A percentile compares a stretch with the other conserved stretches of the same genome.
These are phyloP conservation scores for Tetraselmis striata DNA, from an alignment of 139 green algal species.

Conservation along the genomic window DNA sequence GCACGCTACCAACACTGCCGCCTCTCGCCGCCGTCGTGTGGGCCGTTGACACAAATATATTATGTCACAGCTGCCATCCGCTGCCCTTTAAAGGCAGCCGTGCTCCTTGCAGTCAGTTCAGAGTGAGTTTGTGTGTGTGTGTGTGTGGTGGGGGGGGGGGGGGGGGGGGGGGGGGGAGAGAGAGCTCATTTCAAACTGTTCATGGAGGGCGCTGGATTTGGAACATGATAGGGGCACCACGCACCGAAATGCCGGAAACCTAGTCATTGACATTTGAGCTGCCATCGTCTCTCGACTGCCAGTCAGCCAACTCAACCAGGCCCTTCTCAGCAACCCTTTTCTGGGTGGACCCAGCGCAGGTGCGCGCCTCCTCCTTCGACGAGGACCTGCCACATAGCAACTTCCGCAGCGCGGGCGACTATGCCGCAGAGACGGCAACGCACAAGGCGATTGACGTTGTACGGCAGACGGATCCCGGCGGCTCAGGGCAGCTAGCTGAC, in stretches of 20 bases:
- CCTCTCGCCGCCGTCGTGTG: too few relatives aligned
- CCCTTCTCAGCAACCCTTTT: too few relatives aligned
- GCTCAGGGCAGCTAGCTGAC: background rate
- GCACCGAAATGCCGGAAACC: background rate
- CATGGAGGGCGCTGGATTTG: too few relatives aligned
- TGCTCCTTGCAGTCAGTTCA: background rate
- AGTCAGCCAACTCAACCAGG: too few relatives aligned
- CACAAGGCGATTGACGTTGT: slow-evolving; percentile 27
- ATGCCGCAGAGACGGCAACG: slow-evolving; percentile 21
- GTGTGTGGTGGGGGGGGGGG: too few relatives aligned
- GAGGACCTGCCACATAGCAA: slow-evolving; percentile 16
- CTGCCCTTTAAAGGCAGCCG: background rate
- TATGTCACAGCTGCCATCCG: too few relatives aligned
- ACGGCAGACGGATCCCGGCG: background rate
- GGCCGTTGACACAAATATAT: background rate
- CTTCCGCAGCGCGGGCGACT: slow-evolving; percentile 10
- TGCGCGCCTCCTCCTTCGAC: slow-evolving; percentile 17
- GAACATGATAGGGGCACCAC: background rate
- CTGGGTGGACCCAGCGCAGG: slow-evolving; percentile 7
- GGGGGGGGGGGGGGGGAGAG: too few relatives aligned
- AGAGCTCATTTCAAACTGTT: too few relatives aligned
- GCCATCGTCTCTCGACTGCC: background rate
- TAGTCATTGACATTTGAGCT: background rate
- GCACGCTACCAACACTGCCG: too few relatives aligned
- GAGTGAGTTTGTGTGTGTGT: too few relatives aligned